A percentile compares a stretch with the other conserved stretches of the same genome.
Conservation (phyloP, 2,329 filamentous ascomycete genomes). For the Diplodia seriata region DNA sequence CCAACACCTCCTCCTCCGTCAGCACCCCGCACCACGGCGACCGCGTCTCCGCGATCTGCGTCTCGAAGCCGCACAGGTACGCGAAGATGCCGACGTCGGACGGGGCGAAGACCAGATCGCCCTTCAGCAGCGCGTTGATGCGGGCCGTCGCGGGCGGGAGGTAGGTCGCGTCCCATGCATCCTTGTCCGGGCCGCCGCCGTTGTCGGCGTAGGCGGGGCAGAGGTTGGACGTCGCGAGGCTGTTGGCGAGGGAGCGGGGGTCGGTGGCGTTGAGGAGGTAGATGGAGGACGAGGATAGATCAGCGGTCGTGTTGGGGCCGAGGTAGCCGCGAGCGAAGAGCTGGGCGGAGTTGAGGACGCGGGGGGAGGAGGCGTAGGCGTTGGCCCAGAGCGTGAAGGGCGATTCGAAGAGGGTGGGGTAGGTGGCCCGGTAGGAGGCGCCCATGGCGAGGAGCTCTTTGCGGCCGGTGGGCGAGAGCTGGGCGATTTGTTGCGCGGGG, state of each 20-base stretch:
- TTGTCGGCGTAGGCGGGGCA: conserved; percentile 66
- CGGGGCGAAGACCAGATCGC: conserved; percentile 58
- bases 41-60: conserved; percentile 61
- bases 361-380: conserved; percentile 61
- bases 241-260: conserved; percentile 61
- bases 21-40: conserved; percentile 70
- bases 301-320: no score
- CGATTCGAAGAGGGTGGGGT: conserved; percentile 51
- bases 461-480: conserved; percentile 67
- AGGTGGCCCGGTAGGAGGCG: conserved; percentile 55
- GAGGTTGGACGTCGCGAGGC: conserved; percentile 67
- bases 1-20: conserved; percentile 65
- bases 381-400: conserved; percentile 69
- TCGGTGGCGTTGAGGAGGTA: conserved; percentile 65
- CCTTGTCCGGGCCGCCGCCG: no score
- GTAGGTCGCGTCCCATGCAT: no score
- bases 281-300: no score
- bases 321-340: conserved; percentile 68
- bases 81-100: conserved; percentile 65
- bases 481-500: conserved; percentile 63
- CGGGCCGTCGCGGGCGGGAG: conserved; percentile 62
- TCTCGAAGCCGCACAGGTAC: conserved; percentile 75
- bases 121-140: conserved; percentile 59
- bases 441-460: conserved; percentile 67
- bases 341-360: conserved; percentile 67